Base-by-base conservation (phyloP, 805 yeast species). In the Nakazawaea siamensis region DNA sequence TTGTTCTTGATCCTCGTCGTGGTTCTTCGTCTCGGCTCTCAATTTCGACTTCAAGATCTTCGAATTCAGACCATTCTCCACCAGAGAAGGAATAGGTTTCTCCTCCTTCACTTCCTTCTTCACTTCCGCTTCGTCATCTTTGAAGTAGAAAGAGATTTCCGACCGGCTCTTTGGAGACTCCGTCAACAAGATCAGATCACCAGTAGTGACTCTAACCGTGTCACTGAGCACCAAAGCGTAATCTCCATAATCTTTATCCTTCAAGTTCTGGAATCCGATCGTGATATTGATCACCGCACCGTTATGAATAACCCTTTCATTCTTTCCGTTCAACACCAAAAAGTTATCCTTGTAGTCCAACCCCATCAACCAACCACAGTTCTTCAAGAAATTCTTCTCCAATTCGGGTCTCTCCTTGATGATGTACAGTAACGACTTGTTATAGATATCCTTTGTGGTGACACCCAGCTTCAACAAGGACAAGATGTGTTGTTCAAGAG, bases 301-400 rank as follows among this genome's bases (percentile, higher is more conserved):
- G 40, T 77, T 80, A 39, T 68, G 68, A 33, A 90, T 60, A 16
- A 54, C 59, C 45, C 90, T 67, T 26, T 79, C 82, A 54, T 76
- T 81, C 49, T 83, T 87, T 18, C 73, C 67, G 50, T 81, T 83
- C 35, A 90, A 62, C 13, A 86, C 66, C 43, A 83, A 74, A 2
- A 79, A 62, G 1, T 88, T 68, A 55, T 87, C 96, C 57, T 94
- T 72, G 51, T 84, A 85, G 50, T 86, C 96, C 42, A 90, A 70
- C 40, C 97, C 97, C 38, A 84, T 79, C 38, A 84, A 65, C 72
- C 92, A 84, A 35, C 97, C 97, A 43, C 80, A 71, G 49, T 84
- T 84, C 50, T 82, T 82, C 32, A 87, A 68, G 45, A 87, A 80
- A 47, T 72, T 63, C 18, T 61, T 50, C 24, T 66, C 76, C 47